Evolutionary conservation across 192 early-diverging fungal species (phyloP).

Genomic region (Dissophora globulifera): DNA sequence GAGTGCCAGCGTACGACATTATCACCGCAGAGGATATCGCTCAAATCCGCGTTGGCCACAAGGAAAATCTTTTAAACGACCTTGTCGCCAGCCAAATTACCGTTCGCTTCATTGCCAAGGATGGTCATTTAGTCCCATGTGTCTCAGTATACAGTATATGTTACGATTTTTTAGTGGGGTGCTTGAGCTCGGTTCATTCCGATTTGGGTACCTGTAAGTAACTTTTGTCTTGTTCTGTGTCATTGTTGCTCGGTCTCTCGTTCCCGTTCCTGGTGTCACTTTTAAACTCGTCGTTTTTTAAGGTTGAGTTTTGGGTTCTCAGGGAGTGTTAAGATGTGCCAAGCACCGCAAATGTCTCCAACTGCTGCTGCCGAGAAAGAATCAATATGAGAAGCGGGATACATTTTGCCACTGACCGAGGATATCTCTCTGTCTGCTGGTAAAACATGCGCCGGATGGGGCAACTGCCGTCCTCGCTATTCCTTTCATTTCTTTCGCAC

Average conservation of each 20-base stretch:
- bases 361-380: too few species aligned
- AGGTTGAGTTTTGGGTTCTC: too few species aligned
- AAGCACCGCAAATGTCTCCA: too few species aligned
- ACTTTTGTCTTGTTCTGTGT: background rate
- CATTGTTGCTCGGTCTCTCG: background rate
- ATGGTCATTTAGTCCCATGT: constrained; percentile 12
- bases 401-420: too few species aligned
- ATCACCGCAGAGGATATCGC: constrained; percentile 40
- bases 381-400: too few species aligned
- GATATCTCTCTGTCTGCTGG: too few species aligned
- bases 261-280: too few species aligned
- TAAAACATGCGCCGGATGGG: too few species aligned
- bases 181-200: background rate
- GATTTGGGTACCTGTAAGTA: constrained; percentile 4
- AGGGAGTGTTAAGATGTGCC: too few species aligned
- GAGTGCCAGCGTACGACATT: constrained; percentile 32
- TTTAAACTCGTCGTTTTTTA: too few species aligned
- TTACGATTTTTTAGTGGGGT: constrained; percentile 11
- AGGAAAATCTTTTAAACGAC: constrained; percentile 38
- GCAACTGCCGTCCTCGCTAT: too few species aligned
- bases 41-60: constrained; percentile 18
- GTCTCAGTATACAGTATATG: constrained; percentile 1
- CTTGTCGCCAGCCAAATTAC: constrained; percentile 42
- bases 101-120: constrained; percentile 40
- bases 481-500: too few species aligned